Percentiles rank a stretch among this genome's conserved stretches.
Conservation (phyloP, 352 stramenopile species). For the Phytophthora citrophthora region DNA sequence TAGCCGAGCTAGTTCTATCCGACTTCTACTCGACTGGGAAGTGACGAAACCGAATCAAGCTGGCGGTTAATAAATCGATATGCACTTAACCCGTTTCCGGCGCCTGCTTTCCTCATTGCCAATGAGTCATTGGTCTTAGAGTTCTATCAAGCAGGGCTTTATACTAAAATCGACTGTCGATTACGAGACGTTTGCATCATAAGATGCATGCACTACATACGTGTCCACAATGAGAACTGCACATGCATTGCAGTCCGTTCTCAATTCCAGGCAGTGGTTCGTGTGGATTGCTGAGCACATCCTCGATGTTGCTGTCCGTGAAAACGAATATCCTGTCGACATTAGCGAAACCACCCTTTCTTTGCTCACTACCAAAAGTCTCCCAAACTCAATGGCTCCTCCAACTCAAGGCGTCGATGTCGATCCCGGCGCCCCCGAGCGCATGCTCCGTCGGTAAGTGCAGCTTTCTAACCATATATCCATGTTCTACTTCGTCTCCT, state of each 20-base stretch:
- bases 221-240: not conserved
- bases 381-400: not conserved
- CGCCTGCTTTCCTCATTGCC: too few relatives aligned
- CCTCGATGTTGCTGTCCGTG: not conserved
- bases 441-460: conserved; percentile 21
- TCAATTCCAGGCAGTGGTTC: not conserved
- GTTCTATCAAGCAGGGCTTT: too few relatives aligned
- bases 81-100: too few relatives aligned
- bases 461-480: not conserved
- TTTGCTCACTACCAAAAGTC: not conserved
- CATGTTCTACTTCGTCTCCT: not conserved
- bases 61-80: too few relatives aligned
- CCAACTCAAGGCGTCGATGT: not conserved
- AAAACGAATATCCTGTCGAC: not conserved
- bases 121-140: too few relatives aligned
- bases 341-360: not conserved
- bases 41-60: too few relatives aligned
- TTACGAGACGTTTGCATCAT: too few relatives aligned
- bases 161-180: too few relatives aligned
- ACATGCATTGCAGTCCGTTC: not conserved
- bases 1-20: too few relatives aligned
- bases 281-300: not conserved
- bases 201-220: not conserved
- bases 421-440: not conserved
- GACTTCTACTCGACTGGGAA: too few relatives aligned